Evolutionary conservation across 202 grass and related monocot genomes (phyloP).

Genomic region (Dendrocalamus latiflorus): DNA sequence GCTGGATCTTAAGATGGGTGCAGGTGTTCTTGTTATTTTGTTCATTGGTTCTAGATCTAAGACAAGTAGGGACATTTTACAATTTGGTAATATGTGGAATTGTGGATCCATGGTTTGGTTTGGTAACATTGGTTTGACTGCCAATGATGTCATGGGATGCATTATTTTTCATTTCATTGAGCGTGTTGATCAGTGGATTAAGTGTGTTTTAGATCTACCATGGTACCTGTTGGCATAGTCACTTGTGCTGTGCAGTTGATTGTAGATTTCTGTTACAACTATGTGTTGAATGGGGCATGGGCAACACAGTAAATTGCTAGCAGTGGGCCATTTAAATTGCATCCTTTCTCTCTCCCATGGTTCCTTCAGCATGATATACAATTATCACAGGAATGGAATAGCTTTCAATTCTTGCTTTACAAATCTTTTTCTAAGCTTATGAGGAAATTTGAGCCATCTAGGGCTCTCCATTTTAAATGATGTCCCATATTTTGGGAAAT

Average conservation of each 20-base stretch:
- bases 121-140: slow-evolving; percentile 31
- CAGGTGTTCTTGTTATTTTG: slow-evolving; percentile 40
- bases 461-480: neutral
- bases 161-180: slow-evolving; percentile 8
- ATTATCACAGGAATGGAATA: neutral
- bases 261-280: neutral
- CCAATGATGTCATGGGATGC: slow-evolving; percentile 1
- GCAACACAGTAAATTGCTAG: neutral
- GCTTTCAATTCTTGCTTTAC: neutral
- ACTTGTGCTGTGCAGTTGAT: neutral
- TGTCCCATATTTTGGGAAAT: neutral
- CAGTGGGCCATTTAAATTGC: neutral
- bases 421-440: neutral
- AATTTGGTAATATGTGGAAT: slow-evolving; percentile 24
- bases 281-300: neutral
- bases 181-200: slow-evolving; percentile 4
- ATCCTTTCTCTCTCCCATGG: neutral
- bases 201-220: slow-evolving; percentile 4
- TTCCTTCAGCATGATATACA: neutral
- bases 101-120: slow-evolving; percentile 15
- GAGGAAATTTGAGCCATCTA: neutral
- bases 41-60: slow-evolving; percentile 41
- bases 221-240: neutral
- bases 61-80: slow-evolving; percentile 1
- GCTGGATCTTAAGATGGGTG: slow-evolving; percentile 45